Evolutionary conservation across 225 moss, liverwort and hornwort genomes (phyloP), one percentile per base, ranked within the genome.

Genomic region (Physcomitrellopsis africana): DNA sequence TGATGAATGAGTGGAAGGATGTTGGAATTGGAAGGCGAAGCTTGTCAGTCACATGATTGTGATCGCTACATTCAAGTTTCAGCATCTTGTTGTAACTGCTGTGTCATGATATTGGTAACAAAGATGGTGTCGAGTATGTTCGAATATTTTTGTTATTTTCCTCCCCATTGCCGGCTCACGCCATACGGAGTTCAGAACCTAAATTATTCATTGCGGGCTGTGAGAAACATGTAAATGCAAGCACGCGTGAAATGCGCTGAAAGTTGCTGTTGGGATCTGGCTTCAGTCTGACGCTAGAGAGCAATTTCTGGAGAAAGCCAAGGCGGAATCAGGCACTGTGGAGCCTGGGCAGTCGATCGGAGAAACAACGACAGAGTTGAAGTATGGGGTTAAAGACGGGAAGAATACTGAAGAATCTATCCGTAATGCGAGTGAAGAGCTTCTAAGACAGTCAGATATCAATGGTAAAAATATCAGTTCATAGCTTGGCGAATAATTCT

Each of bases 301-400:
- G 67, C 63, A 81, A 63, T 72, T 76, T 58, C 10, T 87, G 72
- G 75, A 85, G 47, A 75, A 44, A 14, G 77, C 75, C 19, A 84
- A 67, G 80, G 64, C 72, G 37, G 87, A 85, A n/a, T 74, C 80
- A 1, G 72, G 61, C 51, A 61, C 82, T 9, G 80, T 85, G 24
- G 87, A 87, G 75, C 85, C 77, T 1, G 80, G 80, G 14, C 73
- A 80, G 45, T 72, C 79, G 18, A 84, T 86, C 44, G 85, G 82
- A 5, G 80, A 85, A 58, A 82, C 82, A 9, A 85, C 85, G 46
- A 14, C 84, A 7, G 66, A 65, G 16, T 44, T 78, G 75, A 77
- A 87, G 51, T 67, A 85, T 15, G 80, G 69, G 1, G 71, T 26
- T 12, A 63, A 60, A 7, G 61, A 78, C 10, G 74, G 70, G 16